Base-by-base conservation (phyloP, 2,329 filamentous ascomycete genomes). In the Alternaria gansuensis region DNA sequence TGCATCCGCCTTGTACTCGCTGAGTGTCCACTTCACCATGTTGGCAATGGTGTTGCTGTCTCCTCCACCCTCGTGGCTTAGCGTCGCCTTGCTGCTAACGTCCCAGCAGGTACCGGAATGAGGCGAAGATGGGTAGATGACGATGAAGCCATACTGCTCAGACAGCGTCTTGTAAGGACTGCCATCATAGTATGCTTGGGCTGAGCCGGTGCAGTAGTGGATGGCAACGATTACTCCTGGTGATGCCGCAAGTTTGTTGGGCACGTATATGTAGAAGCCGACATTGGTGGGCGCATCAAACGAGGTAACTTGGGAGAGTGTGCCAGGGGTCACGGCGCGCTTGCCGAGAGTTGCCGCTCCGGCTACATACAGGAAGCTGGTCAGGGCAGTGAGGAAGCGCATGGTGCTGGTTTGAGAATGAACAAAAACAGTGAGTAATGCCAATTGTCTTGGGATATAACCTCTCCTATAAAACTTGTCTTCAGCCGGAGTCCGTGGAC, bases 161-260 rank as follows among this genome's bases (percentile, higher is more conserved):
- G 86, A 83, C 8, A 86, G 76, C 1, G 78, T 77, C 21, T 83
- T 82, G 71, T 85, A 88, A 11, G 83, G 82, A 5, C 82, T 84
- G 31, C 78, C 79, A 4, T 69, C 71, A 73, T 82, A 85, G 75
- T 36, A 80, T 2, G 80, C 80, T 28, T 80, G 76, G 2, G 83
- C 86, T 3, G 81, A 81, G 26, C 86, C 85, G 46, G 81, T 79
- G 75, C 86, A 88, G 79, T 82, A 86, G 75, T 88, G 86, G 4
- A 76, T 56, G 13, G 83, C 85, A 39, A 87, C 84, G 13, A 87
- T 73, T 41, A 87, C 77, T 2, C 82, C 81, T 0, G 85, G 84
- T 5, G 72, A 80, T 1, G 78, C 50, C 3, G 79, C 77, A 26
- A 83, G 77, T 57, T 78, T 79, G 28, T 76, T 76, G 2, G 80